Base-by-base conservation (phyloP, 129 eudicot species). In the Mikania micrantha region DNA sequence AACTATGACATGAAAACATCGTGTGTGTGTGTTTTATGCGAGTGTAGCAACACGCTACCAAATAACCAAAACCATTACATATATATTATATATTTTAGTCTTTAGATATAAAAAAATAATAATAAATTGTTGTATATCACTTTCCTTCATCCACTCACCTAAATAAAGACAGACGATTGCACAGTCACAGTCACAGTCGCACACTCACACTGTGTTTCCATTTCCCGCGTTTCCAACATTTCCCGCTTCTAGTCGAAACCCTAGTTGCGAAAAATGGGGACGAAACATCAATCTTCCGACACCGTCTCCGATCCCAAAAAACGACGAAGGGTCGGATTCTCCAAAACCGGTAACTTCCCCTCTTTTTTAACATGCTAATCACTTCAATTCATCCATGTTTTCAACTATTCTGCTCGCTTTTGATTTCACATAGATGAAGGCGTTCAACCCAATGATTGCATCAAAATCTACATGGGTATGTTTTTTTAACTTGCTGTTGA, bases 221-320 rank as follows among this genome's bases (percentile, higher is more conserved):
- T 60, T 76, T 76, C 80, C 77, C 76, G 77, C 77, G 72, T 64
- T 13, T 67, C 50, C 4, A 31, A 35, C 57, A 68, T 60, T 88
- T 88, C 87, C 96, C 96, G 90, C 94, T 78, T 75, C 56, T 74
- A 77, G 40, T 60, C 66, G 42, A 87, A 90, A 87, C 91, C 95
- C 95, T 85, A 85, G 76, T 62, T 59, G 28, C 72, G 28, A 27
- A 57, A 74, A 49, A 90, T 90, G 97, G 95, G 95, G 58, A 85
- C 91, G 66, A 90, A 90, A 78, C 73, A 90, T 28, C 87, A 83
- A 36, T 80, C 91, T 16, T 66, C 87, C 75, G 86, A 77, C 41
- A 67, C 83, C 59, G 44, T 60, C 67, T 69, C 89, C 78, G 95
- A 87, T 41, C 54, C 82, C 65, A 90, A 85, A 74, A 87, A 81